Base-by-base conservation (phyloP, 2,329 filamentous ascomycete genomes). In the Phialophora verrucosa region DNA sequence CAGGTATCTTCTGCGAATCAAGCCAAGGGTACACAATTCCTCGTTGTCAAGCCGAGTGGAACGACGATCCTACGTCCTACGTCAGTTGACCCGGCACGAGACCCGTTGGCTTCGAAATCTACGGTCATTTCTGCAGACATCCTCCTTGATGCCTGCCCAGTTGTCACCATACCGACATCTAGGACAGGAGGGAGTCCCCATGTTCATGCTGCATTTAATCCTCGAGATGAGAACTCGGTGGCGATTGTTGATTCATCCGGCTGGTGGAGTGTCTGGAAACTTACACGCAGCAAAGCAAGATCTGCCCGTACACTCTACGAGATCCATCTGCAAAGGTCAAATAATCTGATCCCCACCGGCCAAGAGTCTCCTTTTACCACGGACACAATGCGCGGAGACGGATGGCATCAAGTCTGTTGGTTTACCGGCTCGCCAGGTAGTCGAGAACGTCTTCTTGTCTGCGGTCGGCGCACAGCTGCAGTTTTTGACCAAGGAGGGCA, bases 121-220 rank as follows among this genome's bases (percentile, higher is more conserved):
- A 29, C 44, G 17, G 35, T 27, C 7, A 12, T 7, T 29, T 27
- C 42, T 20, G n/a, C 10, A 23, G n/a, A 12, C 5, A 27, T 14
- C 14, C 77, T 59, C 31, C 71, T 88, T 3, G 79, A 84, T 63
- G 74, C 81, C 0, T 82, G 83, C 64, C 78, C 79, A 2, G 71
- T 87, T 11, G 71, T 83, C 20, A 78, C 79, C 42, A 76, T 87
- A 44, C 71, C 75, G 1, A 74, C 75, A 14, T 73, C 76, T 1
- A 73, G 80, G 29, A 85, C 82, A 1, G 83, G 82, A 11, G 81
- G 79, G 0, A 73, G 74, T 32, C 70, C 81, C 3, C 85, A 87
- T 73, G 82, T 82, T 1, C 82, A 88, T 74, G 79, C 88, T 11
- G 74, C 81, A 6, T 88, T 89, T 75, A 87, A 88, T 71, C 86